Conservation (phyloP, 345 rosid genomes). For the Pseudoturritis turrita region DNA sequence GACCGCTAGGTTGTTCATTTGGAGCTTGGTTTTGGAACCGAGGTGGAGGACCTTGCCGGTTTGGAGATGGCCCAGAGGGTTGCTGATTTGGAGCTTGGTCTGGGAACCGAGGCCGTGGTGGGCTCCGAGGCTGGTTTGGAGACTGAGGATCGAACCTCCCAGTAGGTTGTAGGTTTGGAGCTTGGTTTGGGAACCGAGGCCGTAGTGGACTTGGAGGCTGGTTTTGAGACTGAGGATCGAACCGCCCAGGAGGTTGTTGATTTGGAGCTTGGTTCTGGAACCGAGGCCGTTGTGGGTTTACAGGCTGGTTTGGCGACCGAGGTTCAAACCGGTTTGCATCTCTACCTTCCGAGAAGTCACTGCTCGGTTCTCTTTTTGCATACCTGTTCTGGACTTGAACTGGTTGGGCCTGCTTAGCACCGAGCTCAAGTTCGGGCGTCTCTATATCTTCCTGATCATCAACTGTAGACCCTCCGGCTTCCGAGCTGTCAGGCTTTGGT, state of each 20-base stretch:
- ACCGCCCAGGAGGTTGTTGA: slow-evolving; percentile 24
- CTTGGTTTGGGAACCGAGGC: slow-evolving; percentile 17
- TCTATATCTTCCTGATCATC: slow-evolving; percentile 17
- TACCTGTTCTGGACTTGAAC: slow-evolving; percentile 40
- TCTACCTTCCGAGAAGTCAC: slow-evolving; percentile 22
- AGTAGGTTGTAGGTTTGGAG: slow-evolving; percentile 15
- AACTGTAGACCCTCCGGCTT: slow-evolving; percentile 4
- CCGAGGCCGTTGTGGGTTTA: slow-evolving; percentile 15
- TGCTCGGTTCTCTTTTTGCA: slow-evolving; percentile 40
- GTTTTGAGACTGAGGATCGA: slow-evolving; percentile 28
- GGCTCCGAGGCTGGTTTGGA: slow-evolving; percentile 4
- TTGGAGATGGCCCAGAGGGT: slow-evolving; percentile 20
- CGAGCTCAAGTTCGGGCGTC: background rate
- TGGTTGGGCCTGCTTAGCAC: background rate
- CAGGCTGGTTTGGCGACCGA: slow-evolving; percentile 19
- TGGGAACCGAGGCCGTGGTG: slow-evolving; percentile 20
- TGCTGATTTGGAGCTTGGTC: slow-evolving; percentile 19
- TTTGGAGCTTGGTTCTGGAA: slow-evolving; percentile 17
- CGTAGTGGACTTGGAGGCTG: background rate
- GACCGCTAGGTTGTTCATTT: slow-evolving; percentile 17
- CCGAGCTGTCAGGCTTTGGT: slow-evolving; percentile 5
- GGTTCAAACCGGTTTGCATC: slow-evolving; percentile 21
- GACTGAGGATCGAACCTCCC: slow-evolving; percentile 27
- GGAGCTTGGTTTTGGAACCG: slow-evolving; percentile 27
- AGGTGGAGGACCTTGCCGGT: slow-evolving; percentile 27